These are phyloP conservation scores for Chenopodium suecicum DNA, from an alignment of 148 eudicot genomes.

Conservation along the genomic window DNA sequence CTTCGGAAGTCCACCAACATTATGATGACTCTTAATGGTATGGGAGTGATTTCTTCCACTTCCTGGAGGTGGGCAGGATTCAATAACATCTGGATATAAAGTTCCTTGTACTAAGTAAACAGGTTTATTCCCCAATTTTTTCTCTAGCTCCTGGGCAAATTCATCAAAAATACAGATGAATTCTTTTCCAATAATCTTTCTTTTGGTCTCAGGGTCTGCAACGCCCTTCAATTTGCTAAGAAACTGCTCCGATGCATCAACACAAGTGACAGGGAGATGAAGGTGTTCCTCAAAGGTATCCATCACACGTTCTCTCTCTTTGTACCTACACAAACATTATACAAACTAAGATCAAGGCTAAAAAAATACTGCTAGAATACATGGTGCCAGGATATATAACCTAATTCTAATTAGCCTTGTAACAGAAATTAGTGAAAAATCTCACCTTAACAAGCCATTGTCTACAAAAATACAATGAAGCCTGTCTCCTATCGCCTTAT, in stretches of 20 bases:
- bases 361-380: not conserved
- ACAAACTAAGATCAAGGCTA: constrained; percentile 1
- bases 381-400: not conserved
- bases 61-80: constrained; percentile 98
- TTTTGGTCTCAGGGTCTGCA: constrained; percentile 77
- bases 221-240: constrained; percentile 84
- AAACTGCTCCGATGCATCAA: constrained; percentile 82
- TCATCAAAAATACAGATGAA: constrained; percentile 80
- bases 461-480: constrained; percentile 94
- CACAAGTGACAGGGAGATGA: constrained; percentile 88
- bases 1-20: constrained; percentile 98
- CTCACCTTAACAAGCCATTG: constrained; percentile 89
- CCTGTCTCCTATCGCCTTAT: constrained; percentile 91
- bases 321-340: constrained; percentile 47
- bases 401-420: not conserved
- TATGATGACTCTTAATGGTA: constrained; percentile 97
- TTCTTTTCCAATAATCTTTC: constrained; percentile 94
- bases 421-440: not conserved
- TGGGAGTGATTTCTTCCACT: constrained; percentile 92
- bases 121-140: constrained; percentile 65
- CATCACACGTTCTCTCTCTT: constrained; percentile 92
- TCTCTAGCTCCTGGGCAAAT: constrained; percentile 76
- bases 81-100: constrained; percentile 93
- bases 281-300: constrained; percentile 86
- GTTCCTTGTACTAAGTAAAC: constrained; percentile 94